Base-by-base conservation (phyloP, 371 early-diverging fungal species). In the Umbelopsis sp. region DNA sequence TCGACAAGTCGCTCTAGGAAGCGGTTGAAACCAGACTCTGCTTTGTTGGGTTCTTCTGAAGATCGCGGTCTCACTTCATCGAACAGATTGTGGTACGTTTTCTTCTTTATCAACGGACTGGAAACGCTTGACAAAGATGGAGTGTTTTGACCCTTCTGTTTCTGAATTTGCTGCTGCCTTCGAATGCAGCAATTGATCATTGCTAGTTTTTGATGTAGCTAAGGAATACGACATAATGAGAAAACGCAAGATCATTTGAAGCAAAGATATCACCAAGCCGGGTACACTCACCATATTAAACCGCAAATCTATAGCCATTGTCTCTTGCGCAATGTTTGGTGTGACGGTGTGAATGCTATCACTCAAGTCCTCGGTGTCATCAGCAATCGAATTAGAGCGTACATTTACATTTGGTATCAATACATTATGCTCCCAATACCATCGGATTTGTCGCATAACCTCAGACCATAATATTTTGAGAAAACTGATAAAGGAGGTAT, bases 161-260 rank as follows among this genome's bases (percentile, higher is more conserved):
- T 65, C 46, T 68, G 68, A 45, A 65, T 68, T 45, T 66, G 66
- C 32, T 79, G 67, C 25, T 83, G 79, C 38, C 92, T 85, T n/a
- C 80, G 73, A 44, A 91, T 86, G 75, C 96, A 96, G 71, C 92
- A 94, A 70, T 96, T 95, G 46, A 97, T 72, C 96, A 97, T 94
- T 62, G 91, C 87, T n/a, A 97, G 75, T 67, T 97, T 97, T 83
- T 96, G 97, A 69, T 94, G 89, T 4, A 94, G 63, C 80, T 83
- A 65, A 1, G n/a, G 18, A 14, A 41, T 44, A 4, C 22, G n/a
- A 0, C 16, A 44, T 20, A 62, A 14, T 41, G 22, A 6, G 50
- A 51, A 10, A 50, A 8, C 63, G 10, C 37, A 7, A 3, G 64
- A 24, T 5, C n/a, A 32, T 46, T 8, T 3, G 50, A 3, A 63